phyloP scores from a whole-genome alignment of 768 basidiomycete genomes.

The Auricularia cornea region DNA sequence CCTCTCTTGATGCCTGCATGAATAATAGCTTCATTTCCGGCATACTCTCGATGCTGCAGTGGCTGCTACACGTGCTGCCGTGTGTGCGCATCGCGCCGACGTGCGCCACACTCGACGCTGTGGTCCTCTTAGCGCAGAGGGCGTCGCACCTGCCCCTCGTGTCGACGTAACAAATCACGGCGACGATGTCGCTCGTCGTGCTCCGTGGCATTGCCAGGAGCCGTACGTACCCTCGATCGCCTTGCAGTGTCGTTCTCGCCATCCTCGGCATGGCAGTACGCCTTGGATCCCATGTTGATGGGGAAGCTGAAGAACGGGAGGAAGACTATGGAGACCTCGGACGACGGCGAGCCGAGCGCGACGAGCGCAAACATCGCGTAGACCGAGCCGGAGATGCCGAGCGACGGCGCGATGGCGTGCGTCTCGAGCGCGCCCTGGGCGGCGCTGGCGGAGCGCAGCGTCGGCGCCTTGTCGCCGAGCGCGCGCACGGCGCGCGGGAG shows the following conservation, averaged over 20 bases:
- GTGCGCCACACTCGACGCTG: no score
- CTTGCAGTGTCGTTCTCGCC: slow-evolving; percentile 21
- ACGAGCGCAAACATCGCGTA: slow-evolving; percentile 69
- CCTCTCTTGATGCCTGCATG: no score
- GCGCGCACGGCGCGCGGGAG: slow-evolving; percentile 64
- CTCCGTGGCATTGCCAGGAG: no score
- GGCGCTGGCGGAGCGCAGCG: slow-evolving; percentile 34
- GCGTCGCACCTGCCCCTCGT: no score
- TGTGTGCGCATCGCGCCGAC: no score
- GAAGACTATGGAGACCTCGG: slow-evolving; percentile 68
- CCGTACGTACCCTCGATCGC: no score
- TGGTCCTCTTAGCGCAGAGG: no score
- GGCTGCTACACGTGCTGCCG: no score
- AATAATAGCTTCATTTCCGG: no score
- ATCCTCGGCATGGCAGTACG: slow-evolving; percentile 68
- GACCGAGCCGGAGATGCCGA: slow-evolving; percentile 83
- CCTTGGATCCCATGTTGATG: slow-evolving; percentile 75
- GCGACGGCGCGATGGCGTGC: slow-evolving; percentile 47
- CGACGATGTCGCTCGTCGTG: no score
- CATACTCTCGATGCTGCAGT: no score
- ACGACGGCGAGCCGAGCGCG: slow-evolving; percentile 73
- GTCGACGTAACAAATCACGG: no score
- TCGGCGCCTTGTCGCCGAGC: slow-evolving; percentile 42
- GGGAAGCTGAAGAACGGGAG: slow-evolving; percentile 69
- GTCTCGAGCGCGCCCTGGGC: slow-evolving; percentile 22